A percentile compares a stretch with the other conserved stretches of the same genome.
These are phyloP conservation scores for Hygrophoropsis aurantiaca DNA, from an alignment of 768 basidiomycete species.

Conservation along the genomic window DNA sequence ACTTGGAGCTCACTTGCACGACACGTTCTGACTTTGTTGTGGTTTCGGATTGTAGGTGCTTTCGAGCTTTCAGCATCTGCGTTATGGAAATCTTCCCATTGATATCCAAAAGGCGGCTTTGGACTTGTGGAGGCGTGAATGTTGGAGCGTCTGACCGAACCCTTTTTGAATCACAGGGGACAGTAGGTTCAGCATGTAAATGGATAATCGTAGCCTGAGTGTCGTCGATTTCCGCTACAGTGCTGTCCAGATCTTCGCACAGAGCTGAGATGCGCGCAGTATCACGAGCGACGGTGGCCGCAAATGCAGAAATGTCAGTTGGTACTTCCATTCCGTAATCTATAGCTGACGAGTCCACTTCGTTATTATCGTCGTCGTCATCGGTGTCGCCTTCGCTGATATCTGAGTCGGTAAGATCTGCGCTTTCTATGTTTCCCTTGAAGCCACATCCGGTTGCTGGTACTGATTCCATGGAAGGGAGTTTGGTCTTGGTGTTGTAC, in stretches of 20 bases:
- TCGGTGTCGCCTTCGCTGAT: background rate
- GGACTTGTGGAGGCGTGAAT: background rate
- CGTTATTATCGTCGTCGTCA: background rate
- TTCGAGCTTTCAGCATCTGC: background rate
- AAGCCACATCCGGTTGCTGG: no score
- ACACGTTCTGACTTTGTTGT: conserved; percentile 10
- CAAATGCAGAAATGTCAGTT: background rate
- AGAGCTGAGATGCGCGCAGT: conserved; percentile 6
- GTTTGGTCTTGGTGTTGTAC: no score
- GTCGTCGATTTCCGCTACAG: background rate
- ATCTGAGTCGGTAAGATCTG: no score
- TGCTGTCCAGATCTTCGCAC: conserved; percentile 9
- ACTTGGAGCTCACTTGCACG: conserved; percentile 4
- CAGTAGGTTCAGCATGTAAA: no score
- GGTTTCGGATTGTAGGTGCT: background rate
- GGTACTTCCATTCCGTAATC: background rate
- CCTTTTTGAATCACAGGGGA: no score
- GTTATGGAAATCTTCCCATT: background rate
- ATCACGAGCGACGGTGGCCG: background rate
- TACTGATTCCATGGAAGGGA: no score
- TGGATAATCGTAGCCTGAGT: background rate
- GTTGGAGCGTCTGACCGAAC: no score
- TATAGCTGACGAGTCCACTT: background rate
- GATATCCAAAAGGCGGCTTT: background rate
- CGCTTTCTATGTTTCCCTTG: no score